These are phyloP conservation scores for Pterocarpus santalinus DNA, from an alignment of 306 rosid species.

Conservation along the genomic window DNA sequence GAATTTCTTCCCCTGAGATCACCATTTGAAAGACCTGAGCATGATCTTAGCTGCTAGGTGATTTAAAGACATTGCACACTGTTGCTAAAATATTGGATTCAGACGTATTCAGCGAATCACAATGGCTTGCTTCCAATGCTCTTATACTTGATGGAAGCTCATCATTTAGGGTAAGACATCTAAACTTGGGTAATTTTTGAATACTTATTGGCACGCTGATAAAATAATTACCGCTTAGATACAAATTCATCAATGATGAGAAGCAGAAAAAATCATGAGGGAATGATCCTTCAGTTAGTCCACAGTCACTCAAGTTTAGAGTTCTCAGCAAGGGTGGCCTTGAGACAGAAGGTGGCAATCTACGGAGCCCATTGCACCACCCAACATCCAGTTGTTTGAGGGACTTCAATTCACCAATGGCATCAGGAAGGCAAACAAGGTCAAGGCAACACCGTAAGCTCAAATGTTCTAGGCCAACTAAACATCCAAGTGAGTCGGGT, in stretches of 20 bases:
- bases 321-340: background rate
- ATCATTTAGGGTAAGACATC: background rate
- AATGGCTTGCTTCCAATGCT: constrained; percentile 22
- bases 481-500: background rate
- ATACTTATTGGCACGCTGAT: constrained; percentile 4
- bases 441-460: background rate
- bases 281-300: constrained; percentile 23
- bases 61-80: too few species aligned
- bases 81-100: background rate
- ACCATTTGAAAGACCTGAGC: constrained; percentile 8
- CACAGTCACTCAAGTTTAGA: constrained; percentile 26
- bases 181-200: background rate
- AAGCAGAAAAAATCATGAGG: constrained; percentile 19
- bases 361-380: too few species aligned
- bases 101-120: constrained; percentile 27
- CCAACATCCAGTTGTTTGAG: background rate
- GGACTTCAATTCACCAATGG: constrained; percentile 28
- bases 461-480: background rate
- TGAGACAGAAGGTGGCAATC: too few species aligned
- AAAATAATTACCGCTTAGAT: constrained; percentile 41
- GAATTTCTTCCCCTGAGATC: constrained; percentile 30
- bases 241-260: background rate
- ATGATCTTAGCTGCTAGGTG: too few species aligned
- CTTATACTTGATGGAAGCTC: constrained; percentile 26
- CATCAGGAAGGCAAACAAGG: constrained; percentile 20